Conservation (phyloP, 768 basidiomycete genomes). For the Sutorius australiensis region DNA sequence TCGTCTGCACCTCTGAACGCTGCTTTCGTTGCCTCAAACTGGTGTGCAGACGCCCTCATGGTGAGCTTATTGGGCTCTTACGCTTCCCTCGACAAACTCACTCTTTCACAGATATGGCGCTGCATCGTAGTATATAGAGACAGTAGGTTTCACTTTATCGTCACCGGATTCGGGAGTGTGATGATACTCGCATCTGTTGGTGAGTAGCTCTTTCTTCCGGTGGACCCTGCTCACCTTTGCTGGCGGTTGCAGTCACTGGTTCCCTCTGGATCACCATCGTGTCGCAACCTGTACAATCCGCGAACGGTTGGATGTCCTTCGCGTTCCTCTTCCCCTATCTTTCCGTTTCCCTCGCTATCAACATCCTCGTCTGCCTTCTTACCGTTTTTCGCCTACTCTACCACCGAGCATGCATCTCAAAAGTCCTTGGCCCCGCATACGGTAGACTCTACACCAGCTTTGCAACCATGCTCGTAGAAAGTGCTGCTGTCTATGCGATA, state of each 20-base stretch:
- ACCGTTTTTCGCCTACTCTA: constrained; percentile 32
- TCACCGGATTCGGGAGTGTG: constrained; percentile 15
- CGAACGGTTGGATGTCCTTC: constrained; percentile 30
- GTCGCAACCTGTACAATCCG: constrained; percentile 19
- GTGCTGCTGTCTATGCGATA: constrained; percentile 32
- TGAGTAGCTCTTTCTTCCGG: background rate
- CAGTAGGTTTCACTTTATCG: constrained; percentile 16
- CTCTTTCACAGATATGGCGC: constrained; percentile 24
- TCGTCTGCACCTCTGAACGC: constrained; percentile 26
- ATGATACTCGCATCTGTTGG: constrained; percentile 27
- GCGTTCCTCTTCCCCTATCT: constrained; percentile 31
- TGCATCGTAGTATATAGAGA: constrained; percentile 32
- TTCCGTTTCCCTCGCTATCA: constrained; percentile 32
- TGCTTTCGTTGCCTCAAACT: constrained; percentile 30
- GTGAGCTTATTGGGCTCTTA: constrained; percentile 8
- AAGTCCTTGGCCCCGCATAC: constrained; percentile 26
- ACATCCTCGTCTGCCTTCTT: constrained; percentile 29
- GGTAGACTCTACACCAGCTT: constrained; percentile 30
- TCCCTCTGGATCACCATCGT: constrained; percentile 28
- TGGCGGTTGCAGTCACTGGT: constrained; percentile 21
- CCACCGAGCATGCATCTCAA: constrained; percentile 25
- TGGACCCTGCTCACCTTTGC: background rate
- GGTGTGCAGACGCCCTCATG: constrained; percentile 31
- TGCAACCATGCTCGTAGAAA: constrained; percentile 34
- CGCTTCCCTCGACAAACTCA: background rate